Conservation (phyloP, 139 green algal genomes). For the Coelastrella sp. region DNA sequence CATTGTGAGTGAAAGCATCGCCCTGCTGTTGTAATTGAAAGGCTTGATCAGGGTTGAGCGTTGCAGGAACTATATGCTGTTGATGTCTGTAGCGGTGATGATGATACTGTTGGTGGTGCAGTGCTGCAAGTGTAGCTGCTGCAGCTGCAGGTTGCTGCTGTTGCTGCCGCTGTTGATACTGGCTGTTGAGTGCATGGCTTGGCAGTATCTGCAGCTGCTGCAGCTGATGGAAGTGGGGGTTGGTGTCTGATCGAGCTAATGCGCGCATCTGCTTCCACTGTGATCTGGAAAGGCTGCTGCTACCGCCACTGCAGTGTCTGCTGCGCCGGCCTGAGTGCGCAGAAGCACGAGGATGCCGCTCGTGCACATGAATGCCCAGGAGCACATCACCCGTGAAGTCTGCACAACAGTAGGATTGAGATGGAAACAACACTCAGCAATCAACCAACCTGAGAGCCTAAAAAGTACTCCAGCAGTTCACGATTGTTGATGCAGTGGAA, state of each 20-base stretch:
- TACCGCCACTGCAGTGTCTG: background rate
- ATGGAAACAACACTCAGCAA: no score
- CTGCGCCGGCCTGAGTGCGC: background rate
- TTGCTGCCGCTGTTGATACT: background rate
- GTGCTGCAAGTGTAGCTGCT: background rate
- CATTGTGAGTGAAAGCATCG: background rate
- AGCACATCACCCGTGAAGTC: background rate
- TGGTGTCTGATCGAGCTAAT: constrained; percentile 14
- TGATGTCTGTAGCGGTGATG: background rate
- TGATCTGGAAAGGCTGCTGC: background rate
- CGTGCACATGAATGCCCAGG: background rate
- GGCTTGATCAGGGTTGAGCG: background rate
- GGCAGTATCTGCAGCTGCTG: constrained; percentile 30
- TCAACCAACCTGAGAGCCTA: no score
- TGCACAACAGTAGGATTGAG: background rate
- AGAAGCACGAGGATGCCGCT: background rate
- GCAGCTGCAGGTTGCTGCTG: background rate
- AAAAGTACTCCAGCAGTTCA: no score
- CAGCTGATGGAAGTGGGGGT: constrained; percentile 9
- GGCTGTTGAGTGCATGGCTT: background rate
- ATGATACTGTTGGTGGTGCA: background rate
- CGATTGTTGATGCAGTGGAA: no score
- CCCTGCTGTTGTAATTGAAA: background rate
- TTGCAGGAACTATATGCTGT: background rate
- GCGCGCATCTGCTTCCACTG: constrained; percentile 33